Evolutionary conservation across 2,329 filamentous ascomycete species (phyloP), one percentile per base, ranked within the genome.

Genomic region (Byssothecium circinans): DNA sequence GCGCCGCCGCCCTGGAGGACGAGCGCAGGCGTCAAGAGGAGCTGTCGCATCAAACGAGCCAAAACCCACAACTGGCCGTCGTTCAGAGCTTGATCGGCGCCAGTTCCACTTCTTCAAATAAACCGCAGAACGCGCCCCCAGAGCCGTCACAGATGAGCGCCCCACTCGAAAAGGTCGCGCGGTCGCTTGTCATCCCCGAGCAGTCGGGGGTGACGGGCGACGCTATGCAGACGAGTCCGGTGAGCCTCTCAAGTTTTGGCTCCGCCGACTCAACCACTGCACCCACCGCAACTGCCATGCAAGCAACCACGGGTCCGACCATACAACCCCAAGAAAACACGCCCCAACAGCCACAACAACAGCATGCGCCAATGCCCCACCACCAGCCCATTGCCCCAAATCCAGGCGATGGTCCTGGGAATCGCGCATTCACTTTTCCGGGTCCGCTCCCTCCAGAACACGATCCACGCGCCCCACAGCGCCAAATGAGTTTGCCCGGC

Each of bases 371-470:
- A 17, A 56, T 58, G 39, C 41, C 49, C 38, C 63, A 67, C 27
- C 67, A 69, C 49, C 65, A 69, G 43, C 55, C 64, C 32, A 69
- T 69, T 45, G 65, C 65, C 15, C 65, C 64, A 19, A 67, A 68
- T 45, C 66, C 69, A 32, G 63, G 58, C 35, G 68, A 72, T 20
- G 61, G 56, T 17, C 63, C 67, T 10, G 59, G 71, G 29, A 80
- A 77, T 57, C 83, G 83, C 60, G 76, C 83, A 8, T 82, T 83
- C 57, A 84, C 83, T n/a, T 86, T 84, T 64, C 83, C 83, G 7
- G 80, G 82, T 43, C 82, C 81, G n/a, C 72, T 77, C 50, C 69
- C 74, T 30, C 68, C 70, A 43, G 76, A 69, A 59, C 71, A 60
- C 55, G 71, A 79, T 34, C 75, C 74, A 45, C 79, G 81, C 47